Evolutionary conservation across 805 yeast genomes (phyloP).

Genomic region (Jamesozyma rosinii): DNA sequence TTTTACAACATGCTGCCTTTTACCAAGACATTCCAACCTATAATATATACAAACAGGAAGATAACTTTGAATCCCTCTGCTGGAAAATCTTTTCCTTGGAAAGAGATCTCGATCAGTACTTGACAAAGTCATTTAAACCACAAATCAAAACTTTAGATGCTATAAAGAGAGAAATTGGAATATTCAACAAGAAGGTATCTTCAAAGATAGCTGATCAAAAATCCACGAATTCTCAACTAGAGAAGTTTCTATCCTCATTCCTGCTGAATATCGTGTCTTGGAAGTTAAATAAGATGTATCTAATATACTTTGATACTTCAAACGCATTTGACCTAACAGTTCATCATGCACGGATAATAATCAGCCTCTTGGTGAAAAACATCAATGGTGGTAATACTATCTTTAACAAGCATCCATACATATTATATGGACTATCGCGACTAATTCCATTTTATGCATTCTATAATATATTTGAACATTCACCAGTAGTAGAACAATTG

Average conservation of each 20-base stretch:
- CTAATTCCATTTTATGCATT: constrained; percentile 21
- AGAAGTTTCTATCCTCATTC: constrained; percentile 18
- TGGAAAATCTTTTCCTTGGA: constrained; percentile 29
- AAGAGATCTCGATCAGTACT: constrained; percentile 25
- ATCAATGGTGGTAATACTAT: constrained; percentile 6
- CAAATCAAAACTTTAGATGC: constrained; percentile 26
- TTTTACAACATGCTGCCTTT: constrained; percentile 24
- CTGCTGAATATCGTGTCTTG: constrained; percentile 17
- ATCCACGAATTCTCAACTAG: constrained; percentile 15
- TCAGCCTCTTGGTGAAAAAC: constrained; percentile 16
- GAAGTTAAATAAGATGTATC: constrained; percentile 22
- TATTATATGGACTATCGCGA: constrained; percentile 15
- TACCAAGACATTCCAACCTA: constrained; percentile 18
- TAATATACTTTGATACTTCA: constrained; percentile 17
- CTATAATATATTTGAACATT: constrained; percentile 15
- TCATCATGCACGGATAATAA: constrained; percentile 15
- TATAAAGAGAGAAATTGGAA: constrained; percentile 16
- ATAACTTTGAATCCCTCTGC: constrained; percentile 20
- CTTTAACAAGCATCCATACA: constrained; percentile 22
- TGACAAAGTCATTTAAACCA: constrained; percentile 16
- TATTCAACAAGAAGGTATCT: constrained; percentile 12
- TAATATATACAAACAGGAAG: constrained; percentile 24
- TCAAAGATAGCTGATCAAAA: constrained; percentile 4
- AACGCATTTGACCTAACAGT: constrained; percentile 12
- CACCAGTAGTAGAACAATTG: constrained; percentile 12